Evolutionary conservation across 2,329 filamentous ascomycete genomes (phyloP).

Genomic region (Alternaria atra): DNA sequence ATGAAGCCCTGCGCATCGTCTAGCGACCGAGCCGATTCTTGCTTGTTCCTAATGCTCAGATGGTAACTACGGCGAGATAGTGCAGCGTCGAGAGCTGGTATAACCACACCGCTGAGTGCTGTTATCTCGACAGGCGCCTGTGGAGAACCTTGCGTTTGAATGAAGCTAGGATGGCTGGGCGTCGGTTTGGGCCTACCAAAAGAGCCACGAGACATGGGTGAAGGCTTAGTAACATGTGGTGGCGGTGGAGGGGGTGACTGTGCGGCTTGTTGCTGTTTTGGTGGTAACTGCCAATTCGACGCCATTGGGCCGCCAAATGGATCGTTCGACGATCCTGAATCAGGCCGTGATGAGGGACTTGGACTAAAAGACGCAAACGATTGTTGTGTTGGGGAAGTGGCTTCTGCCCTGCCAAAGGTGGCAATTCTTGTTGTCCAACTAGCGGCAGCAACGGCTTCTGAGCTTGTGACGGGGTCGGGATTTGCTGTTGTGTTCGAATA

Average conservation of each 20-base stretch:
- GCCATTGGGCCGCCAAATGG: slow-evolving; percentile 40
- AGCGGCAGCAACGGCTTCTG: slow-evolving; percentile 34
- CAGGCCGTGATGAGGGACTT: slow-evolving; percentile 23
- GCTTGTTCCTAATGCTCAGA: slow-evolving; percentile 58
- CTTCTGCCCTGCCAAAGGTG: slow-evolving; percentile 35
- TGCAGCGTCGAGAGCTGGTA: slow-evolving; percentile 90
- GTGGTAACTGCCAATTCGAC: slow-evolving; percentile 20
- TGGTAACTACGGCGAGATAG: slow-evolving; percentile 77
- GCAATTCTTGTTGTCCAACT: slow-evolving; percentile 36
- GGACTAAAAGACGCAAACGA: slow-evolving; percentile 31
- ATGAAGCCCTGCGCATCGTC: slow-evolving; percentile 63
- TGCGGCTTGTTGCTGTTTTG: slow-evolving; percentile 8
- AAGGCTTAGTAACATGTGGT: slow-evolving; percentile 25
- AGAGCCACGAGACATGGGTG: slow-evolving; percentile 38
- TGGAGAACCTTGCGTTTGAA: slow-evolving; percentile 61
- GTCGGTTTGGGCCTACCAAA: slow-evolving; percentile 42
- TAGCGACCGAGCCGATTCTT: slow-evolving; percentile 57
- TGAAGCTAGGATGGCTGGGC: slow-evolving; percentile 26
- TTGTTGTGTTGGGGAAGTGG: slow-evolving; percentile 37
- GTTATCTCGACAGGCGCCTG: slow-evolving; percentile 75
- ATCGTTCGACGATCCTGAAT: slow-evolving; percentile 39
- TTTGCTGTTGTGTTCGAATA: slow-evolving; percentile 23
- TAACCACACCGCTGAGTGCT: slow-evolving; percentile 87
- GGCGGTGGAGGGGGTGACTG: slow-evolving; percentile 21
- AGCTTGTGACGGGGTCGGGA: slow-evolving; percentile 16